Conservation (phyloP, 163 green algal genomes). For the Chlorella variabilis region DNA sequence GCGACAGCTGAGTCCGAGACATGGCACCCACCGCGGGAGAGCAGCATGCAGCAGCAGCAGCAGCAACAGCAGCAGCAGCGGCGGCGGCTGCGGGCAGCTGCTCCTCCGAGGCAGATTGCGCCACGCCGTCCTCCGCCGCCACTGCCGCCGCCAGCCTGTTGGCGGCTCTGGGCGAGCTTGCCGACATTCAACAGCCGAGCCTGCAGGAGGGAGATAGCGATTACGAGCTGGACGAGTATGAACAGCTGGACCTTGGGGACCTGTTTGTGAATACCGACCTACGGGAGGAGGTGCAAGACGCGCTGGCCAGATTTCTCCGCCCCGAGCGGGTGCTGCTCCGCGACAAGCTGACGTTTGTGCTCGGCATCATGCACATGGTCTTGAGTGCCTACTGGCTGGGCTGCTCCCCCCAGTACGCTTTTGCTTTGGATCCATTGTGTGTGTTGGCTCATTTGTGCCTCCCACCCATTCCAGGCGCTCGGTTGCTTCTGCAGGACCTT, state of each 20-base stretch:
- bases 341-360: slow-evolving; percentile 80
- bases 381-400: slow-evolving; percentile 50
- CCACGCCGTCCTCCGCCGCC: too few species aligned
- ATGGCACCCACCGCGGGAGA: too few species aligned
- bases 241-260: background rate
- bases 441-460: background rate
- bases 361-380: slow-evolving; percentile 63
- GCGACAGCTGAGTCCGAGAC: too few species aligned
- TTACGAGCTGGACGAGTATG: slow-evolving; percentile 13
- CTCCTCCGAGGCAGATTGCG: too few species aligned
- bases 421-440: background rate
- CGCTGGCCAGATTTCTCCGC: background rate
- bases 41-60: too few species aligned
- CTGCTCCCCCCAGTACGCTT: slow-evolving; percentile 33
- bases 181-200: background rate
- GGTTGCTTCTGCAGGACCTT: slow-evolving; percentile 59
- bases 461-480: background rate
- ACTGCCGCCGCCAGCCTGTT: background rate
- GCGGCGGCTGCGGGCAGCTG: too few species aligned
- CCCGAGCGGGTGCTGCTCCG: slow-evolving; percentile 6
- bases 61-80: too few species aligned
- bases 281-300: background rate
- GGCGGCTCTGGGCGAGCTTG: background rate
- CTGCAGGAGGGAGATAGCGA: background rate
- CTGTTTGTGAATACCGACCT: background rate